phyloP scores from a whole-genome alignment of 129 eudicot species.

The Flaveria ramosissima region DNA sequence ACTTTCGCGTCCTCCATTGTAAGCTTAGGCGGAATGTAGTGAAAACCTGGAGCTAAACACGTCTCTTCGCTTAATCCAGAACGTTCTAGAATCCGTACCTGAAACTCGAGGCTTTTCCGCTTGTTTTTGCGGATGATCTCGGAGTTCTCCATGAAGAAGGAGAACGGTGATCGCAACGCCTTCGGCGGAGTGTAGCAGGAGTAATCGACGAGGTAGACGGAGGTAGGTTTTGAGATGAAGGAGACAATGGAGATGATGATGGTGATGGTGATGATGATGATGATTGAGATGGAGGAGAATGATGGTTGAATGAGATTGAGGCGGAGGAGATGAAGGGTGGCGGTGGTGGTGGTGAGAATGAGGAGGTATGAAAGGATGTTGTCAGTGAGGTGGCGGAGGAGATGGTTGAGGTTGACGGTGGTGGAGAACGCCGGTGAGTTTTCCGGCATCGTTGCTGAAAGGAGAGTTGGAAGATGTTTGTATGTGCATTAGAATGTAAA shows the following conservation, averaged over 20 bases:
- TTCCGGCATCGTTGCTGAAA: neutral
- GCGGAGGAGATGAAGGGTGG: slow-evolving; percentile 22
- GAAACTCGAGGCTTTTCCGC: slow-evolving; percentile 62
- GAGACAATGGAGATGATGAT: slow-evolving; percentile 32
- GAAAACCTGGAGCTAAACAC: slow-evolving; percentile 63
- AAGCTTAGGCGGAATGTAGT: slow-evolving; percentile 57
- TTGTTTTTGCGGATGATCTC: slow-evolving; percentile 39
- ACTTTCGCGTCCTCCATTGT: slow-evolving; percentile 52
- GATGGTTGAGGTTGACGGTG: slow-evolving; percentile 43
- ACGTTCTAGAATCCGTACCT: slow-evolving; percentile 60
- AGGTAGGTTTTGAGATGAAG: slow-evolving; percentile 53
- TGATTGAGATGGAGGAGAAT: slow-evolving; percentile 4
- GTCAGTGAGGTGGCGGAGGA: slow-evolving; percentile 36
- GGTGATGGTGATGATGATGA: neutral
- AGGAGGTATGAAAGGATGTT: slow-evolving; percentile 32
- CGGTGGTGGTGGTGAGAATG: slow-evolving; percentile 31
- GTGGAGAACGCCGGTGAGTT: slow-evolving; percentile 12
- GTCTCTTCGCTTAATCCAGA: slow-evolving; percentile 75
- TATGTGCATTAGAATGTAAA: neutral
- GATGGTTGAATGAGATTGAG: slow-evolving; percentile 29
- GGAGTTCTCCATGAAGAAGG: slow-evolving; percentile 70
- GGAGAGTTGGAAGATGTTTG: neutral
- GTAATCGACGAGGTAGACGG: slow-evolving; percentile 58
- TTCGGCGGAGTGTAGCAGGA: slow-evolving; percentile 52
- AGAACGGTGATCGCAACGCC: slow-evolving; percentile 52